Evolutionary conservation across 2,329 filamentous ascomycete species (phyloP), one percentile per base, ranked within the genome.

Genomic region (Westerdykella sp.): DNA sequence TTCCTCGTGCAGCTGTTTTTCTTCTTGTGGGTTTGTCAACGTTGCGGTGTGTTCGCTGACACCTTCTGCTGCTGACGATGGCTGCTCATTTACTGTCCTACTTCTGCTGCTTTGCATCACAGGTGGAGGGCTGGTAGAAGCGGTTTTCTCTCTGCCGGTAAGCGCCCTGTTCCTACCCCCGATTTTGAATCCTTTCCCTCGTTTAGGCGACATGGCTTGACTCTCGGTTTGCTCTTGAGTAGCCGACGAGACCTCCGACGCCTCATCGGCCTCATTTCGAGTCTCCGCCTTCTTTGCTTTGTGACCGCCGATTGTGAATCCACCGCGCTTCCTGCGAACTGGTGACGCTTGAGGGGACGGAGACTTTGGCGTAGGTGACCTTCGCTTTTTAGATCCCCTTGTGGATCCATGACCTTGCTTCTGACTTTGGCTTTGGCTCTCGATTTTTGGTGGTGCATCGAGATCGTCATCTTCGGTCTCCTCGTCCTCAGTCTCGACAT

Each of bases 381-480:
- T 21, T 21, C 18, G 18, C 6, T 21, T 21, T 3, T 21, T 21
- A 6, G 25, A 28, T 41, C 4, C 40, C 34, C 13, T 34, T n/a
- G 28, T 14, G 7, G 18, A 4, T 35, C 6, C 10, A 11, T 3
- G 32, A 35, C 32, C 16, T 35, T 9, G 18, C 21, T 12, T 23
- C 32, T 41, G 44, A 13, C 11, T 31, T 21, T 40, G 46, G 7
- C 11, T 45, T 22, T 54, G 52, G 16, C 46, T 53, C 22, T 53
- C 49, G 25, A 41, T 53, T 18, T 43, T 58, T 2, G 47, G 38
- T 10, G 59, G 60, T 6, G 54, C 61, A 50, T 70, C 68, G 10
- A 71, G 57, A 40, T 72, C 68, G 18, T 69, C 68, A 37, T 66
- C 59, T 5, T 64, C 62, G 14, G 64, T 66, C n/a, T 35, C 32